A percentile compares a stretch with the other conserved stretches of the same genome.
These are phyloP conservation scores for Atkinsonella hypoxylon DNA, from an alignment of 2,329 filamentous ascomycete genomes.

Conservation along the genomic window DNA sequence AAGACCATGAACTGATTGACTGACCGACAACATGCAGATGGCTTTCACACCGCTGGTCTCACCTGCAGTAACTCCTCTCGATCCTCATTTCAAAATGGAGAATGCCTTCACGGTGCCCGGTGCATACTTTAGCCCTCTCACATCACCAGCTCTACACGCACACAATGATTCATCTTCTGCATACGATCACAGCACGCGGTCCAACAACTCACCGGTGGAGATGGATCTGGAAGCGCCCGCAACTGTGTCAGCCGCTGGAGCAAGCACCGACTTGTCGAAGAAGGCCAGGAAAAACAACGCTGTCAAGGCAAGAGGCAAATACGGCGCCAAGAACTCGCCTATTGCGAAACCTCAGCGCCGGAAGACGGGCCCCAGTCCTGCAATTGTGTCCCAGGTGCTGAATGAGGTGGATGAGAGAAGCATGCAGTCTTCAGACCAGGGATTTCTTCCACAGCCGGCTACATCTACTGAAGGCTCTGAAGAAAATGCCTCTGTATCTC, in stretches of 20 bases:
- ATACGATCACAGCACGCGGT: constrained; percentile 33
- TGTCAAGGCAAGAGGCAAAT: constrained; percentile 38
- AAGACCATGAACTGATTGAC: not conserved
- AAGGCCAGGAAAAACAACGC: constrained; percentile 41
- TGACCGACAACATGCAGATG: constrained; percentile 34
- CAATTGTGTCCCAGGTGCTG: constrained; percentile 43
- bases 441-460: constrained; percentile 26
- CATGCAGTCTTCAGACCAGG: constrained; percentile 20
- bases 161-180: constrained; percentile 42
- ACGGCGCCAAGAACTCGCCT: constrained; percentile 55
- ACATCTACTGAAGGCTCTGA: constrained; percentile 44
- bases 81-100: constrained; percentile 54
- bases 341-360: constrained; percentile 56
- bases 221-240: constrained; percentile 39
- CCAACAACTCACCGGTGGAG: constrained; percentile 43
- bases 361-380: constrained; percentile 39
- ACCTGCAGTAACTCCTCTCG: constrained; percentile 71
- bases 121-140: constrained; percentile 73
- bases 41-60: constrained; percentile 72
- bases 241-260: constrained; percentile 22
- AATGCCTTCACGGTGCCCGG: constrained; percentile 50
- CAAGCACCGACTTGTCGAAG: constrained; percentile 35
- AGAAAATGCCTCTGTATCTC: constrained; percentile 53
- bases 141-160: constrained; percentile 67
- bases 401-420: constrained; percentile 37